phyloP scores from a whole-genome alignment of 805 yeast genomes.

The Monosporozyma unispora region DNA sequence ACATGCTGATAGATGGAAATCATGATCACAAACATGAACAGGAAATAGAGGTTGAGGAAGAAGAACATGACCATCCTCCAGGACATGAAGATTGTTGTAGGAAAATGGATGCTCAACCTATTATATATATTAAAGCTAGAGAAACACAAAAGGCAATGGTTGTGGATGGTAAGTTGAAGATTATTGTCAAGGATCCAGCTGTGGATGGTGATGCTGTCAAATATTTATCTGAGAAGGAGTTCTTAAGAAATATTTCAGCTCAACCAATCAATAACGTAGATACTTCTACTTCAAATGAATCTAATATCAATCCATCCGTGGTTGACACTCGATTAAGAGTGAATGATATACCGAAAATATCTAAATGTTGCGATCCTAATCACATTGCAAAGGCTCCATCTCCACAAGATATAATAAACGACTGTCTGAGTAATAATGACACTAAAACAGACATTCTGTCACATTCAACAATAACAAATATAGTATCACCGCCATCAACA shows the following conservation, averaged over 20 bases:
- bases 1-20: neutral
- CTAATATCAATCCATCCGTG: neutral
- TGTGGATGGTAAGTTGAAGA: constrained; percentile 23
- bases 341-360: neutral
- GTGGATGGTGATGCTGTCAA: constrained; percentile 3
- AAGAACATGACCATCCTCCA: neutral
- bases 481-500: neutral
- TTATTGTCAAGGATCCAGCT: constrained; percentile 7
- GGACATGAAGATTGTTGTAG: constrained; percentile 8
- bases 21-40: neutral
- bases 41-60: neutral
- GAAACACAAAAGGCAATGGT: constrained; percentile 23
- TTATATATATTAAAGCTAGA: constrained; percentile 21
- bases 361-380: constrained; percentile 8
- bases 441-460: neutral
- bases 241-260: constrained; percentile 10
- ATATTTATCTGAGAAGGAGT: constrained; percentile 24
- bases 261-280: neutral
- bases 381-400: constrained; percentile 1
- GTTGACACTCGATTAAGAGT: neutral
- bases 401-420: neutral
- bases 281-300: neutral
- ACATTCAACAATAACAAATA: neutral
- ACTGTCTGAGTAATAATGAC: neutral
- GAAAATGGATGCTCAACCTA: constrained; percentile 24